phyloP scores from a whole-genome alignment of 2,329 filamentous ascomycete genomes.

The Nothopassalora personata region DNA sequence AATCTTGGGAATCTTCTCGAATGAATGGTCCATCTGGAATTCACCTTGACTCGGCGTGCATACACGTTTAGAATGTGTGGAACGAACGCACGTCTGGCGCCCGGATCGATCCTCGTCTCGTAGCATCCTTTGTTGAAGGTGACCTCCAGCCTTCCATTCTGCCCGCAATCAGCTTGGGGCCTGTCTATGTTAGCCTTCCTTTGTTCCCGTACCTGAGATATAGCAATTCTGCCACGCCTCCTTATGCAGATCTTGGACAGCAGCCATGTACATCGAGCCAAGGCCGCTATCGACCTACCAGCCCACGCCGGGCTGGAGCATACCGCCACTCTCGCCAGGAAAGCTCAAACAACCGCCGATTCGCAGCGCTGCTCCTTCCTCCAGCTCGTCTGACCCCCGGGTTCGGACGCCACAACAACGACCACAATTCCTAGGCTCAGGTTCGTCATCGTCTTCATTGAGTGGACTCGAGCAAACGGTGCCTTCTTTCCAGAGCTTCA shows the following conservation, averaged over 20 bases:
- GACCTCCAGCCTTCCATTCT: neutral
- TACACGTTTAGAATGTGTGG: neutral
- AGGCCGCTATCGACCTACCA: constrained; percentile 22
- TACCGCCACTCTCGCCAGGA: constrained; percentile 4
- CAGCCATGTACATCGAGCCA: constrained; percentile 24
- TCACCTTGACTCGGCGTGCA: too few relatives aligned
- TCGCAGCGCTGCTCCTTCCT: constrained; percentile 7
- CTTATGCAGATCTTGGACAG: neutral
- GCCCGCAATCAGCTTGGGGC: neutral
- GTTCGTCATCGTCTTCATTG: constrained; percentile 21
- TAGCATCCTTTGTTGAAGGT: neutral
- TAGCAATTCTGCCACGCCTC: neutral
- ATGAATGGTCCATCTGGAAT: neutral
- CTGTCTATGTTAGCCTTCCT: constrained; percentile 1
- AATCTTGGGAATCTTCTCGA: neutral
- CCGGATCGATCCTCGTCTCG: neutral
- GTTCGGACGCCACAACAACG: constrained; percentile 2
- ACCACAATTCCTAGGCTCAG: constrained; percentile 8
- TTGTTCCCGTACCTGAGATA: constrained; percentile 2
- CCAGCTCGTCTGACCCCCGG: constrained; percentile 5
- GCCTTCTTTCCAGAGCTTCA: constrained; percentile 31
- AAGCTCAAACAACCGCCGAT: constrained; percentile 16
- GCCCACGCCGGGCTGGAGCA: constrained; percentile 19
- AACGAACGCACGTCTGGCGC: neutral
- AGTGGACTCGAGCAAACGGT: constrained; percentile 24